These are phyloP conservation scores for Kondoa malvinella DNA, from an alignment of 768 basidiomycete genomes.

Conservation along the genomic window DNA sequence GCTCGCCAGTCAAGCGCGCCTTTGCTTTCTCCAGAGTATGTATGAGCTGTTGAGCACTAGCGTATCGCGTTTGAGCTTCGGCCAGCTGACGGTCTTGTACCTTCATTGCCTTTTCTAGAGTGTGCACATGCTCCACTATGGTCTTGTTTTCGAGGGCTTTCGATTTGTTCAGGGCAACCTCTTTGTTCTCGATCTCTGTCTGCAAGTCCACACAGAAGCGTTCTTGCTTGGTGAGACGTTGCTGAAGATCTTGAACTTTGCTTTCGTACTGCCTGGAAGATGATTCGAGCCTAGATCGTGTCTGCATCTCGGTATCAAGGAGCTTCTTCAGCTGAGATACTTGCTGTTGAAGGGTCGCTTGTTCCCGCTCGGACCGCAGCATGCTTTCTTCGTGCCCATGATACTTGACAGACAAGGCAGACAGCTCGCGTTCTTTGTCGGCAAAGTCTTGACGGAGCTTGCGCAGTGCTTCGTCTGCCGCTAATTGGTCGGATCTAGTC, in stretches of 20 bases:
- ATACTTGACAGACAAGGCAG: conserved; percentile 52
- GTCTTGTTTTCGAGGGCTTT: conserved; percentile 64
- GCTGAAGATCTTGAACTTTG: conserved; percentile 52
- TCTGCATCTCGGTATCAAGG: conserved; percentile 53
- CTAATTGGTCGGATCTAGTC: conserved; percentile 51
- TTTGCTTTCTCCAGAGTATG: conserved; percentile 75
- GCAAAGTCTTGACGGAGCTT: conserved; percentile 34
- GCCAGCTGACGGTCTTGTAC: conserved; percentile 79
- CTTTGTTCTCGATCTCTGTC: conserved; percentile 64
- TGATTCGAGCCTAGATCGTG: conserved; percentile 60
- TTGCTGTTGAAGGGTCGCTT: conserved; percentile 54
- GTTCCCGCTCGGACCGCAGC: conserved; percentile 65
- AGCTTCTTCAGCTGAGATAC: conserved; percentile 42
- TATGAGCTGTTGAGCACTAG: conserved; percentile 56
- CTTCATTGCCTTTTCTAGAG: conserved; percentile 84
- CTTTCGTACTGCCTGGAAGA: conserved; percentile 34
- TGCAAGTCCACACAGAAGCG: conserved; percentile 62
- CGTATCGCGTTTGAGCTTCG: conserved; percentile 60
- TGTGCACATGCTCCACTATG: conserved; percentile 95
- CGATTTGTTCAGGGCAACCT: conserved; percentile 58
- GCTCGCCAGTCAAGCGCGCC: conserved; percentile 52
- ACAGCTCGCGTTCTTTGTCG: conserved; percentile 38
- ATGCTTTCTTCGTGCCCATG: conserved; percentile 76
- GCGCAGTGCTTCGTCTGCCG: conserved; percentile 47
- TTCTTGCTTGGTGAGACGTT: conserved; percentile 53